These are phyloP conservation scores for Raphanus hybrid DNA, from an alignment of 441 rosid genomes.

Conservation along the genomic window DNA sequence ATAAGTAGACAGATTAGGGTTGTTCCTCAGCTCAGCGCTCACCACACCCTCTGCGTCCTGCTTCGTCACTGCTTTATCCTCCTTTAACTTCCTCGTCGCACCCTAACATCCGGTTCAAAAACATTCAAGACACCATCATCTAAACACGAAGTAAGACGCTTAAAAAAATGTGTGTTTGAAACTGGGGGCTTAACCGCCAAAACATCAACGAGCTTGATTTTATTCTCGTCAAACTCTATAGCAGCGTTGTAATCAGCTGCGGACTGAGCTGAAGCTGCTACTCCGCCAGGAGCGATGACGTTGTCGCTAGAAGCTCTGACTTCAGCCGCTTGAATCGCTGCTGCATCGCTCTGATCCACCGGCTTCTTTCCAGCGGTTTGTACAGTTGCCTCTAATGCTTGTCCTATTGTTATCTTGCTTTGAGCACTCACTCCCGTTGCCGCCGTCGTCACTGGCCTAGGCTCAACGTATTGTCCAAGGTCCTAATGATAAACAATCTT, in stretches of 20 bases:
- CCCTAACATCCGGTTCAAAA: conserved; percentile 44
- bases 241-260: conserved; percentile 61
- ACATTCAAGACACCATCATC: neutral
- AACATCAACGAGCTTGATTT: conserved; percentile 58
- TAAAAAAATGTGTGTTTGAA: neutral
- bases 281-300: conserved; percentile 56
- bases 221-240: conserved; percentile 46
- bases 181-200: conserved; percentile 41
- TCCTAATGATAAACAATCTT: conserved; percentile 40
- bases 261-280: conserved; percentile 71
- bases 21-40: conserved; percentile 68
- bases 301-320: conserved; percentile 67
- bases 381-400: conserved; percentile 67
- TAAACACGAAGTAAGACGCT: neutral
- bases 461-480: conserved; percentile 58
- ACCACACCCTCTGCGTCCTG: conserved; percentile 71
- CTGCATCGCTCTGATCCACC: conserved; percentile 70
- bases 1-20: conserved; percentile 47
- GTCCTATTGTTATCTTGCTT: conserved; percentile 62
- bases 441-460: conserved; percentile 40
- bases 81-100: conserved; percentile 51
- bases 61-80: conserved; percentile 64
- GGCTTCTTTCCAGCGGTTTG: conserved; percentile 55
- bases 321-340: conserved; percentile 78
- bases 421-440: conserved; percentile 41